Conservation (phyloP, 2,329 filamentous ascomycete species). For the Cytospora chrysosperma region DNA sequence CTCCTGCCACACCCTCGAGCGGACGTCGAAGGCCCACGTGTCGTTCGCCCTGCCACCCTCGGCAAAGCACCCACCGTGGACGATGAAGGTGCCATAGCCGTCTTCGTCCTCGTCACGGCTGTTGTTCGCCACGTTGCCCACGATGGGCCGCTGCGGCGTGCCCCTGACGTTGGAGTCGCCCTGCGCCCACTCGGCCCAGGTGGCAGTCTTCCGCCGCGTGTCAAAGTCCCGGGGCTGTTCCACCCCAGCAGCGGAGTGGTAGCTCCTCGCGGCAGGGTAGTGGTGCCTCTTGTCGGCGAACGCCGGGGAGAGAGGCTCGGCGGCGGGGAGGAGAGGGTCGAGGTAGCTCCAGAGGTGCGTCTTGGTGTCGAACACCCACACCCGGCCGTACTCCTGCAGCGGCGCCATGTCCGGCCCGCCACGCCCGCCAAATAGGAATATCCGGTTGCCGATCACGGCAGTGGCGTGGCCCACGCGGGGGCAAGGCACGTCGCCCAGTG, state of each 20-base stretch:
- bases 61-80: conserved; percentile 74
- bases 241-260: conserved; percentile 62
- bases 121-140: conserved; percentile 55
- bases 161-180: conserved; percentile 54
- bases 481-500: conserved; percentile 52
- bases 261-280: conserved; percentile 66
- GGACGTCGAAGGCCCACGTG: conserved; percentile 75
- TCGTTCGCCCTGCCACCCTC: conserved; percentile 55
- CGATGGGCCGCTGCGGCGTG: conserved; percentile 59
- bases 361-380: conserved; percentile 74
- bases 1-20: conserved; percentile 63
- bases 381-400: conserved; percentile 69
- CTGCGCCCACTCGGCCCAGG: conserved; percentile 56
- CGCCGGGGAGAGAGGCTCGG: conserved; percentile 29
- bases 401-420: conserved; percentile 67
- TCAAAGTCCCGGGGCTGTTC: conserved; percentile 55
- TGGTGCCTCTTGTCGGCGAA: conserved; percentile 32
- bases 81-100: conserved; percentile 66
- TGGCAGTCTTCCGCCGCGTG: conserved; percentile 17
- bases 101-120: conserved; percentile 60
- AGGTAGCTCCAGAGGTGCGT: conserved; percentile 64
- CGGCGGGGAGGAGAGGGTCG: conserved; percentile 52
- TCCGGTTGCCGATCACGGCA: conserved; percentile 63
- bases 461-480: conserved; percentile 74
- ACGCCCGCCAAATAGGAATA: conserved; percentile 81